phyloP scores from a whole-genome alignment of 495 filamentous ascomycete species.

The Neurospora sp. region DNA sequence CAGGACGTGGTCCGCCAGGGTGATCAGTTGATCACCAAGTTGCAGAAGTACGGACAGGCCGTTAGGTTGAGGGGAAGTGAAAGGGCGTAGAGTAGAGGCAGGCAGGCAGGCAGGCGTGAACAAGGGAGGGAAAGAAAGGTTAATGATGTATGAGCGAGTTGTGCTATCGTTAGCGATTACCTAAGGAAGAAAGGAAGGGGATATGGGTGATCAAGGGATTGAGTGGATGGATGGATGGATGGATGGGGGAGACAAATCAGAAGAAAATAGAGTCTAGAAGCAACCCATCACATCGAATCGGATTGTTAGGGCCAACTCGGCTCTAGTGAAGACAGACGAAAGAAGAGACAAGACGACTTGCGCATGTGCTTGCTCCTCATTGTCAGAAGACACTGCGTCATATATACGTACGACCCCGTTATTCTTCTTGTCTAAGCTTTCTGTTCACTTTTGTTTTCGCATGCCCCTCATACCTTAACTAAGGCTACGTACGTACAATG shows the following conservation, averaged over 20 bases:
- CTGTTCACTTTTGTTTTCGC: neutral
- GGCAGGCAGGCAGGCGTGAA: too few species aligned
- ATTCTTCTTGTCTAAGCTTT: neutral
- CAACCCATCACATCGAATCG: neutral
- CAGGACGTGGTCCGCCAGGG: constrained; percentile 94
- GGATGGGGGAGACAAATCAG: neutral
- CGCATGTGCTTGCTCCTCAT: too few species aligned
- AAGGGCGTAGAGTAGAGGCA: constrained; percentile 36
- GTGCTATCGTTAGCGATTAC: constrained; percentile 3
- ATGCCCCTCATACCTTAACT: neutral
- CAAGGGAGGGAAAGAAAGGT: neutral
- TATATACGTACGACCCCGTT: neutral
- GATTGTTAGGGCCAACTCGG: neutral
- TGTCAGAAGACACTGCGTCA: neutral
- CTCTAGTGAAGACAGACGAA: too few species aligned
- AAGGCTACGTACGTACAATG: neutral
- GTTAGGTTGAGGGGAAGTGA: constrained; percentile 91
- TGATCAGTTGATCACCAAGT: constrained; percentile 92
- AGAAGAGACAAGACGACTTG: too few species aligned
- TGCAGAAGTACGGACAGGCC: constrained; percentile 97
- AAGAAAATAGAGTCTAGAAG: neutral
- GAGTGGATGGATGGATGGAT: too few species aligned
- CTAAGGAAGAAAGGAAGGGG: neutral
- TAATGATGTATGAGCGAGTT: constrained; percentile 6
- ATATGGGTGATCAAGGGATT: neutral